Evolutionary conservation across 345 rosid species (phyloP), one percentile per base, ranked within the genome.

Genomic region (Carallia brachiata): DNA sequence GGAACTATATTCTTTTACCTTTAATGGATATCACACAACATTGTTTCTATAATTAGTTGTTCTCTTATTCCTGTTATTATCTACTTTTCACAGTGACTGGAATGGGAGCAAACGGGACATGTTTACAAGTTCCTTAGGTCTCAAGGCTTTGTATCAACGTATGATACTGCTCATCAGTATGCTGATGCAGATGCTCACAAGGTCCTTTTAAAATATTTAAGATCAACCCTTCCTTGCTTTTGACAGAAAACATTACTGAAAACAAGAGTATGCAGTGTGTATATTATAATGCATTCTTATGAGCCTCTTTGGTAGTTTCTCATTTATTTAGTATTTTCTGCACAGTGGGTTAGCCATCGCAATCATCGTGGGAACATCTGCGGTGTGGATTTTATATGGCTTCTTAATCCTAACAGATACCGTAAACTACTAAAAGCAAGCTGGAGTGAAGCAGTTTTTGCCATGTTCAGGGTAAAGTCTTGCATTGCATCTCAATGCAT

Each of bases 381-480:
- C 5, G 76, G 76, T 12, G 76, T 73, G 66, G 76, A 73, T 39
- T 73, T 73, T 67, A 74, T 67, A 63, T 74, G 77, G 72, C 72
- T 68, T 44, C 68, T 67, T 28, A 93, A 93, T 82, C 98, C 98
- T 67, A 89, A 88, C 47, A 80, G 83, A 69, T 85, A 88, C 63
- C 78, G 88, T 44, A 88, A 89, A 71, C 75, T 89, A 54, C 82
- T 91, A 5, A 88, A 87, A 81, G 77, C 97, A 18, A 89, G 98
- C 55, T 91, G 97, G 98, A 89, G 86, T 77, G 97, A 88, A 77
- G 94, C 98, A 6, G 96, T 87, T n/a, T 94, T 91, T 77, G 98
- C 88, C 86, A 94, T 94, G 89, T 88, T 94, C 84, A 89, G 84
- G 96, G 98, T 94, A 56, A 13, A 56, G 18, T 27, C 60, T 56